phyloP scores from a whole-genome alignment of 495 filamentous ascomycete species.

The Podospora pseudoanserina region DNA sequence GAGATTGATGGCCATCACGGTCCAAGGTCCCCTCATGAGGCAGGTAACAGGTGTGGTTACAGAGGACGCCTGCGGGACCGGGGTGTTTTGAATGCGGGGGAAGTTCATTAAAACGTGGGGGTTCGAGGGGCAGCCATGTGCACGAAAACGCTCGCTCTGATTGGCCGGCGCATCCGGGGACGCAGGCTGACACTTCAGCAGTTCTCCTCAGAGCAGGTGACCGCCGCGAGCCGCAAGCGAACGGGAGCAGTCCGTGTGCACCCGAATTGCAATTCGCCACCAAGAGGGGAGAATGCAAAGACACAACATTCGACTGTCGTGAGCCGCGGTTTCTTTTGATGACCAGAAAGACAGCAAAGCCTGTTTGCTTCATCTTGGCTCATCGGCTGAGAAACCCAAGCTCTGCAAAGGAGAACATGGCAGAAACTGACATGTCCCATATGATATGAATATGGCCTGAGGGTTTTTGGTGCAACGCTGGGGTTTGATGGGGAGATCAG shows the following conservation, averaged over 20 bases:
- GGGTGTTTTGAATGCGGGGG: not conserved
- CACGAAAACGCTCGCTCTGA: not conserved
- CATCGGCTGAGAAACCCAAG: not conserved
- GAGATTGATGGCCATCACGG: not conserved
- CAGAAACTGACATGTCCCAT: not conserved
- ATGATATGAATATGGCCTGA: not conserved
- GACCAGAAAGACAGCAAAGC: not conserved
- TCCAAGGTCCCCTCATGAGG: not conserved
- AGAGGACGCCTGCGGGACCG: not conserved
- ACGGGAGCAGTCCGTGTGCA: not conserved
- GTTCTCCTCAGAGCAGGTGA: not conserved
- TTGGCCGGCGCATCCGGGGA: not conserved
- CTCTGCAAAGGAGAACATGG: no score
- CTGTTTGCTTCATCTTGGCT: not conserved
- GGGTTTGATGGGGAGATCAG: not conserved
- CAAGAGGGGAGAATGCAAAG: constrained; percentile 5
- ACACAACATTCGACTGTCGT: not conserved
- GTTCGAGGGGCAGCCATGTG: not conserved
- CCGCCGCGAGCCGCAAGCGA: constrained; percentile 5
- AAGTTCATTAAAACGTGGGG: not conserved
- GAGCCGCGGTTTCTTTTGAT: not conserved
- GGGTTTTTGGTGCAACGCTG: not conserved
- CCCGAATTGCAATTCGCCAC: constrained; percentile 8
- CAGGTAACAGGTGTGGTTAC: not conserved
- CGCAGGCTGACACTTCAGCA: not conserved